Evolutionary conservation across 768 basidiomycete species (phyloP).

Genomic region (Aureoboletus auriporus): DNA sequence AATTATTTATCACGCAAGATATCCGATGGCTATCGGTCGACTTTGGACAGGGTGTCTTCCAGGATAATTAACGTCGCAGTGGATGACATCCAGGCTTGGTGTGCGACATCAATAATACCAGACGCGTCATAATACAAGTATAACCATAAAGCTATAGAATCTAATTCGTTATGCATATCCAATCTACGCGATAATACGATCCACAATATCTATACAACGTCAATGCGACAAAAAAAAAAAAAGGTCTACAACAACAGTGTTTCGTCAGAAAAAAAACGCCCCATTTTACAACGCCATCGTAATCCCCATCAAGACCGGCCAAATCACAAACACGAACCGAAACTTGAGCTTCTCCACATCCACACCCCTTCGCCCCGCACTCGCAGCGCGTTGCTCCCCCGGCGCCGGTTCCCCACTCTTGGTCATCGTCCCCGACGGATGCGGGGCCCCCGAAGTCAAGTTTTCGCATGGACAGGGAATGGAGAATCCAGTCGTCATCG

Average conservation of each 20-base stretch:
- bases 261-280: background rate
- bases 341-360: slow-evolving; percentile 40
- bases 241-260: too few species aligned
- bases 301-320: slow-evolving; percentile 54
- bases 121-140: too few species aligned
- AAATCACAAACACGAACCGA: slow-evolving; percentile 47
- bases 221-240: background rate
- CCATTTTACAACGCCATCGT: slow-evolving; percentile 44
- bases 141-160: too few species aligned
- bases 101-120: too few species aligned
- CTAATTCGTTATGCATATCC: too few species aligned
- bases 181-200: too few species aligned
- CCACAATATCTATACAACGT: background rate
- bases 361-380: slow-evolving; percentile 19
- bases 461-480: too few species aligned
- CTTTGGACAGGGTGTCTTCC: too few species aligned
- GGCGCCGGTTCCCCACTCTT: background rate
- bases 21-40: too few species aligned
- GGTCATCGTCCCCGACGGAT: slow-evolving; percentile 1
- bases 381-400: slow-evolving; percentile 11
- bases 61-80: too few species aligned
- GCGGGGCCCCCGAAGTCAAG: slow-evolving; percentile 1
- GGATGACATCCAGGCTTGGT: too few species aligned
- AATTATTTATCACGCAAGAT: too few species aligned
- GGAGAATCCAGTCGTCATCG: background rate